Percentiles rank a stretch among this genome's conserved stretches.
These are phyloP conservation scores for Zostera marina DNA, from an alignment of 116 monocot species.

Conservation along the genomic window DNA sequence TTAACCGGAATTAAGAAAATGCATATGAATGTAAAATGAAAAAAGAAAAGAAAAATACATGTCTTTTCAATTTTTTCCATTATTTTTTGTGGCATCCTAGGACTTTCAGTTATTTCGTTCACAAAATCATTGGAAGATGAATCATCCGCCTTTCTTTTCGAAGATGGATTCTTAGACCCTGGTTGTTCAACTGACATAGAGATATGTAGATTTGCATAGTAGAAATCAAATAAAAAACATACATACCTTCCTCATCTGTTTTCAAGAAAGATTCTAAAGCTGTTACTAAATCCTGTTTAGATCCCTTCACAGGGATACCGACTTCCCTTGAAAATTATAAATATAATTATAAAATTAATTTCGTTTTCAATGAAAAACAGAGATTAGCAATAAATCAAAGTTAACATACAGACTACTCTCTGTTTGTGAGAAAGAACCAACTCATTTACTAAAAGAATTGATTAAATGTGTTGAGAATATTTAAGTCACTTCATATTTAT, in stretches of 20 bases:
- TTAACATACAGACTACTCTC: too few species aligned
- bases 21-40: background rate
- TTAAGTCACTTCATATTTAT: too few species aligned
- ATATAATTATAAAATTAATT: background rate
- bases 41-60: background rate
- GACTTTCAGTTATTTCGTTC: constrained; percentile 14
- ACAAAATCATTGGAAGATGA: constrained; percentile 10
- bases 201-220: background rate
- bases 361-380: background rate
- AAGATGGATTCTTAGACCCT: constrained; percentile 4
- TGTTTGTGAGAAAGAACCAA: too few species aligned
- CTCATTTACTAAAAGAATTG: too few species aligned
- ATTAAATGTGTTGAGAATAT: too few species aligned
- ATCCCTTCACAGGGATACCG: constrained; percentile 19
- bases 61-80: constrained; percentile 12
- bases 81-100: constrained; percentile 19
- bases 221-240: background rate
- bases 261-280: constrained; percentile 11
- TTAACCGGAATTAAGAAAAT: background rate
- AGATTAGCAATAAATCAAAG: background rate
- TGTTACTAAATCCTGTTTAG: constrained; percentile 21
- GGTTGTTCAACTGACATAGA: background rate
- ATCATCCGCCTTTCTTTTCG: constrained; percentile 26
- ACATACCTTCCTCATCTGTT: constrained; percentile 4
- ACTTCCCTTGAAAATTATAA: constrained; percentile 9